These are phyloP conservation scores for Cryphonectria parasitica DNA, from an alignment of 2,329 filamentous ascomycete genomes.

Conservation along the genomic window DNA sequence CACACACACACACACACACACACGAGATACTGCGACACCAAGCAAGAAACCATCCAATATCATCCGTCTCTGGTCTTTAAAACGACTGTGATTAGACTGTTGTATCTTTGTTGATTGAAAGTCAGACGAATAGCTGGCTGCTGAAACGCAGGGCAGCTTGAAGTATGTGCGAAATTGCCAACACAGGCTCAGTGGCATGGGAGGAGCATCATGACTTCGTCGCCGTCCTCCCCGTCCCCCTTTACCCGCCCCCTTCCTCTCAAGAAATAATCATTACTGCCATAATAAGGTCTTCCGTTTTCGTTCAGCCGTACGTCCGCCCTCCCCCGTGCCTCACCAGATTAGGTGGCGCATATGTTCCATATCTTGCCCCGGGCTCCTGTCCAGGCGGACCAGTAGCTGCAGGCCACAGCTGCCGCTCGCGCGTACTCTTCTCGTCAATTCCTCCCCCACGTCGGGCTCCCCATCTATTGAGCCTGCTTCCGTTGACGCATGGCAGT, in stretches of 20 bases:
- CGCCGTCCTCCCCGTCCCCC: background rate
- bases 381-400: background rate
- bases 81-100: conserved; percentile 16
- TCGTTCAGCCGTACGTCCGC: background rate
- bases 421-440: background rate
- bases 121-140: conserved; percentile 25
- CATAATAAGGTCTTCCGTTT: conserved; percentile 23
- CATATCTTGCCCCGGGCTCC: conserved; percentile 10
- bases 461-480: conserved; percentile 11
- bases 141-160: conserved; percentile 19
- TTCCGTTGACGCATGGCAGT: conserved; percentile 35
- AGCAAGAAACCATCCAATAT: background rate
- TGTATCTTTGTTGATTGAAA: conserved; percentile 12
- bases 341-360: background rate
- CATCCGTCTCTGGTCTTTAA: background rate
- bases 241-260: background rate
- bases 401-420: background rate
- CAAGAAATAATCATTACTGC: conserved; percentile 22
- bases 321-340: background rate
- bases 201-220: conserved; percentile 29
- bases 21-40: background rate
- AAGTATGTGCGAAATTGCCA: conserved; percentile 27
- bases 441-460: background rate
- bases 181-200: conserved; percentile 21
- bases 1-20: background rate